Conservation (phyloP, 2,329 filamentous ascomycete genomes). For the Epichloe bromicola region DNA sequence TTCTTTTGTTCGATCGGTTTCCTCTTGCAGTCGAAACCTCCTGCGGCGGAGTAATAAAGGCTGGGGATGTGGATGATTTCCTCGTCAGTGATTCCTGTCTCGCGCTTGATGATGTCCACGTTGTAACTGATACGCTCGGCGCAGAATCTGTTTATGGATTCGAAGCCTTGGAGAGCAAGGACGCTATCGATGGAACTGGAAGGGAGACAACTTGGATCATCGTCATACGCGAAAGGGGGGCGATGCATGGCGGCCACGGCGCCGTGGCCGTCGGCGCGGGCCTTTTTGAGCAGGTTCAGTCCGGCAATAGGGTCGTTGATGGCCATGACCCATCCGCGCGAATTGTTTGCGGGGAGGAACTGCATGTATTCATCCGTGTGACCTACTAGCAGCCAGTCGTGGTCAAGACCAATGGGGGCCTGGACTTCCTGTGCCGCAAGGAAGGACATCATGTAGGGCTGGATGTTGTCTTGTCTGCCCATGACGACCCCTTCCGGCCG, state of each 20-base stretch:
- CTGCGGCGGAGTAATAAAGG: slow-evolving; percentile 5
- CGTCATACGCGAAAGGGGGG: background rate
- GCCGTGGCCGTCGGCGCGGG: slow-evolving; percentile 14
- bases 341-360: slow-evolving; percentile 14
- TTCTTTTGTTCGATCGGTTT: background rate
- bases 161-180: background rate
- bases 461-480: slow-evolving; percentile 4
- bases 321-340: slow-evolving; percentile 14
- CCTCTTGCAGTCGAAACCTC: background rate
- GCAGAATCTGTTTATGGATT: slow-evolving; percentile 1
- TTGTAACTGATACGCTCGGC: slow-evolving; percentile 10
- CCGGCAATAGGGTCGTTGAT: slow-evolving; percentile 13
- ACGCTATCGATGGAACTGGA: slow-evolving; percentile 3
- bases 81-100: slow-evolving; percentile 11
- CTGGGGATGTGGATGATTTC: slow-evolving; percentile 13
- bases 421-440: slow-evolving; percentile 22
- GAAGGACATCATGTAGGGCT: slow-evolving; percentile 13
- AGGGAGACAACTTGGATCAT: background rate
- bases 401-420: slow-evolving; percentile 19
- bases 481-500: slow-evolving; percentile 12
- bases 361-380: slow-evolving; percentile 18
- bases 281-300: slow-evolving; percentile 13
- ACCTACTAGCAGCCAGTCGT: slow-evolving; percentile 13
- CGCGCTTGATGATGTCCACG: slow-evolving; percentile 11
- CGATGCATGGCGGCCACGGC: background rate